A percentile compares a stretch with the other conserved stretches of the same genome.
Evolutionary conservation across 2,329 filamentous ascomycete genomes (phyloP).

Genomic region (Verticillium nonalfalfae): DNA sequence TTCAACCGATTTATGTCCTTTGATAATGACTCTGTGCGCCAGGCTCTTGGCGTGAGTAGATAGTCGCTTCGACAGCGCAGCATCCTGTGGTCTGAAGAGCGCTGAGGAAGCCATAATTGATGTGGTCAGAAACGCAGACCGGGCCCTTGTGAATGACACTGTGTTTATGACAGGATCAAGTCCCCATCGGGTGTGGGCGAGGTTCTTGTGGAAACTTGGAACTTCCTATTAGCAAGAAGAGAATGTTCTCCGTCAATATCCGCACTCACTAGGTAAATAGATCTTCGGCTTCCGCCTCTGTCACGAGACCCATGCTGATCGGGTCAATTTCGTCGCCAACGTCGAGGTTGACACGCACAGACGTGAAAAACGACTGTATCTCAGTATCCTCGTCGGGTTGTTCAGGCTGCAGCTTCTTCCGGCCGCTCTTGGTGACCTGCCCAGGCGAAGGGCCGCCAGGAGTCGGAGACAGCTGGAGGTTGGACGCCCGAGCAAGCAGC

Average conservation of each 20-base stretch:
- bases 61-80: slow-evolving; percentile 58
- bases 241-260: neutral
- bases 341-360: slow-evolving; percentile 57
- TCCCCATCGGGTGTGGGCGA: slow-evolving; percentile 70
- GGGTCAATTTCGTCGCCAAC: slow-evolving; percentile 60
- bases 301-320: slow-evolving; percentile 63
- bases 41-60: slow-evolving; percentile 58
- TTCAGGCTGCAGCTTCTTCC: slow-evolving; percentile 17
- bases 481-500: slow-evolving; percentile 65
- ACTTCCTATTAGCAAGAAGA: neutral
- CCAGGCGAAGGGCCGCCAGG: slow-evolving; percentile 14
- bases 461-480: slow-evolving; percentile 50
- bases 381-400: slow-evolving; percentile 32
- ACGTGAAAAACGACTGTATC: slow-evolving; percentile 61
- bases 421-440: slow-evolving; percentile 2
- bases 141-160: slow-evolving; percentile 55
- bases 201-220: slow-evolving; percentile 58
- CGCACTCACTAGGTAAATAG: slow-evolving; percentile 57
- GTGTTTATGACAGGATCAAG: slow-evolving; percentile 63
- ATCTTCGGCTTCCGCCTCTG: slow-evolving; percentile 55
- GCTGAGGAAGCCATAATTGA: slow-evolving; percentile 64
- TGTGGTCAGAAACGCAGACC: slow-evolving; percentile 66
- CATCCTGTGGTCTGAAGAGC: slow-evolving; percentile 58
- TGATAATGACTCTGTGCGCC: slow-evolving; percentile 53
- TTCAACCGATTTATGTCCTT: slow-evolving; percentile 62